Evolutionary conservation across 2,329 filamentous ascomycete genomes (phyloP).

Genomic region (Aspergillus spinulosporus): DNA sequence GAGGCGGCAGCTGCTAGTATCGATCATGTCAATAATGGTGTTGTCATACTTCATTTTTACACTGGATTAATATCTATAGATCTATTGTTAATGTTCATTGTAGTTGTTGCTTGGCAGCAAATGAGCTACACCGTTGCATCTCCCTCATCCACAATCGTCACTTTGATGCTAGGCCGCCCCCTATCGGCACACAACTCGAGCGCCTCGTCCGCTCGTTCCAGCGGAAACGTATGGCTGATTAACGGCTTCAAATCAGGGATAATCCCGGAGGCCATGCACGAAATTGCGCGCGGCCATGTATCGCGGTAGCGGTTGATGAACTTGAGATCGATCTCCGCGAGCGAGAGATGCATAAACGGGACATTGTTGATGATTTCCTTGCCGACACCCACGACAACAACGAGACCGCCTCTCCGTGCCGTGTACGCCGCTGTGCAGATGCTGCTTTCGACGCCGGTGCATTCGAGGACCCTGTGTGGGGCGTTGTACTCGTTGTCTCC

Average conservation of each 20-base stretch:
- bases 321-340: constrained; percentile 66
- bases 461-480: constrained; percentile 63
- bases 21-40: too few relatives aligned
- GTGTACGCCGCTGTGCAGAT: constrained; percentile 60
- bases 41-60: too few relatives aligned
- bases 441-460: constrained; percentile 66
- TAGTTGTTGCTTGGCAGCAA: constrained; percentile 45
- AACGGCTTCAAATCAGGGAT: constrained; percentile 62
- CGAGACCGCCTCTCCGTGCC: constrained; percentile 58
- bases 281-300: constrained; percentile 68
- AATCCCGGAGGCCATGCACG: constrained; percentile 57
- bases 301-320: constrained; percentile 72
- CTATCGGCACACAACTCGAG: constrained; percentile 55
- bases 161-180: constrained; percentile 59
- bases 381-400: constrained; percentile 67
- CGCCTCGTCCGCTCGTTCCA: constrained; percentile 63
- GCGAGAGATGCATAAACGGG: constrained; percentile 66
- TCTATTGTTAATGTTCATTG: not conserved
- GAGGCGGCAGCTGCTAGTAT: too few relatives aligned
- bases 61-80: too few relatives aligned
- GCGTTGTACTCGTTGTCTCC: constrained; percentile 56
- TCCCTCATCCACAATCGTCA: constrained; percentile 59
- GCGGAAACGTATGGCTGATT: constrained; percentile 63
- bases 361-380: constrained; percentile 63
- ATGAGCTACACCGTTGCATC: constrained; percentile 32